phyloP scores from a whole-genome alignment of 257 asterid genomes.

The Schizonepeta tenuifolia region DNA sequence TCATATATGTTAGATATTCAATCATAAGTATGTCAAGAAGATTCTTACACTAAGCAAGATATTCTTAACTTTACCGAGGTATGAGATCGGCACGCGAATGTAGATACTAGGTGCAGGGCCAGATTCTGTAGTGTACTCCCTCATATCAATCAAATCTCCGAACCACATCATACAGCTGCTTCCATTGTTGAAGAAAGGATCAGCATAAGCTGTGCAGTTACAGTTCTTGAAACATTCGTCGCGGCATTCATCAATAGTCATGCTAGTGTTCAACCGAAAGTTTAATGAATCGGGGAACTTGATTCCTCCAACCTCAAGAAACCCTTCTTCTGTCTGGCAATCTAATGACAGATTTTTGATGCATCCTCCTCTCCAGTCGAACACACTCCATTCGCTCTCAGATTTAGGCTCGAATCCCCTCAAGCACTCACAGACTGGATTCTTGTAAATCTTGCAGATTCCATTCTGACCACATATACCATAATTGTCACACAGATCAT shows the following conservation, averaged over 20 bases:
- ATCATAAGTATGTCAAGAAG: not conserved
- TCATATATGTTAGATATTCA: not conserved
- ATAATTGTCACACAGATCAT: constrained; percentile 43
- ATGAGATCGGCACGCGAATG: constrained; percentile 27
- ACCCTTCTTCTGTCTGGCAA: constrained; percentile 31
- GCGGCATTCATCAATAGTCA: constrained; percentile 18
- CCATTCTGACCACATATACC: constrained; percentile 46
- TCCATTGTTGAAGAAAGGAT: constrained; percentile 12
- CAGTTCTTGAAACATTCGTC: constrained; percentile 29
- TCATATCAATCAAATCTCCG: constrained; percentile 30
- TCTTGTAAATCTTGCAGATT: constrained; percentile 38
- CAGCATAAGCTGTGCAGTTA: constrained; percentile 33
- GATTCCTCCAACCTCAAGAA: constrained; percentile 16
- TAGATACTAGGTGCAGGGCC: not conserved
- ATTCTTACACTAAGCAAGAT: not conserved
- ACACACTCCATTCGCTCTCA: constrained; percentile 35
- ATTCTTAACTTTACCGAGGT: constrained; percentile 15
- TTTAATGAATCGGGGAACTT: constrained; percentile 23
- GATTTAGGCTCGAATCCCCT: constrained; percentile 45
- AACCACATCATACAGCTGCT: constrained; percentile 35
- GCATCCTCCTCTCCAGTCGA: constrained; percentile 45
- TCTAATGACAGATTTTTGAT: not conserved
- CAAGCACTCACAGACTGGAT: constrained; percentile 44
- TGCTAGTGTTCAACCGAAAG: not conserved
- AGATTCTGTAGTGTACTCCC: constrained; percentile 7